Conservation (phyloP, 495 filamentous ascomycete species). For the Penicillium manginii region DNA sequence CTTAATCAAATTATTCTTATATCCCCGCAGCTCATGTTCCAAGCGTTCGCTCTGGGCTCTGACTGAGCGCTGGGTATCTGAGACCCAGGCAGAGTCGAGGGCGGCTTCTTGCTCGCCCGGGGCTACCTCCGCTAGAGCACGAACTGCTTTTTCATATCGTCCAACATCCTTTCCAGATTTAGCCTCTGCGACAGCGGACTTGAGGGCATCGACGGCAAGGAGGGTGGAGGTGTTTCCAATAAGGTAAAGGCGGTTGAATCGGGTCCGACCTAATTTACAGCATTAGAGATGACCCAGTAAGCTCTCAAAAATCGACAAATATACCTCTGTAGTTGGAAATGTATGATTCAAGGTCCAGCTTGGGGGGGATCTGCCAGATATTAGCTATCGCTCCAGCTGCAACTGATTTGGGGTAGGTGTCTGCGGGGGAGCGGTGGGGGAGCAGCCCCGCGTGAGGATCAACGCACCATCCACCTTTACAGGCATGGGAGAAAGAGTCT, state of each 20-base stretch:
- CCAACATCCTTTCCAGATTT: slow-evolving; percentile 75
- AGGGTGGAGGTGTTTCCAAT: slow-evolving; percentile 79
- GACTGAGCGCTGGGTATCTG: slow-evolving; percentile 62
- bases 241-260: slow-evolving; percentile 76
- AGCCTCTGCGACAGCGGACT: slow-evolving; percentile 73
- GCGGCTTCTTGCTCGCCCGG: slow-evolving; percentile 69
- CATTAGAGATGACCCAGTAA: not conserved
- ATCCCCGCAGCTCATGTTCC: slow-evolving; percentile 82
- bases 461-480: slow-evolving; percentile 11
- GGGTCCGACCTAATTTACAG: slow-evolving; percentile 61
- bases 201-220: slow-evolving; percentile 80
- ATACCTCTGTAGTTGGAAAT: slow-evolving; percentile 88
- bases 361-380: slow-evolving; percentile 68
- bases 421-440: not conserved
- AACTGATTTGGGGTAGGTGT: not conserved
- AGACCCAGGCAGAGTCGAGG: slow-evolving; percentile 72
- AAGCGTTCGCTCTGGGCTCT: slow-evolving; percentile 70
- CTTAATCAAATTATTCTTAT: slow-evolving; percentile 97
- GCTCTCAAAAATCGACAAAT: not conserved
- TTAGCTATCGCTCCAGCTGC: slow-evolving; percentile 8
- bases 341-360: slow-evolving; percentile 91
- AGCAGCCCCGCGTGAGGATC: not conserved
- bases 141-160: slow-evolving; percentile 71
- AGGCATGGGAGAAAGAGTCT: slow-evolving; percentile 6
- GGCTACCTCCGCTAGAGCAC: slow-evolving; percentile 61